Conservation (phyloP, 345 rosid genomes). For the Melastoma malabathricum region DNA sequence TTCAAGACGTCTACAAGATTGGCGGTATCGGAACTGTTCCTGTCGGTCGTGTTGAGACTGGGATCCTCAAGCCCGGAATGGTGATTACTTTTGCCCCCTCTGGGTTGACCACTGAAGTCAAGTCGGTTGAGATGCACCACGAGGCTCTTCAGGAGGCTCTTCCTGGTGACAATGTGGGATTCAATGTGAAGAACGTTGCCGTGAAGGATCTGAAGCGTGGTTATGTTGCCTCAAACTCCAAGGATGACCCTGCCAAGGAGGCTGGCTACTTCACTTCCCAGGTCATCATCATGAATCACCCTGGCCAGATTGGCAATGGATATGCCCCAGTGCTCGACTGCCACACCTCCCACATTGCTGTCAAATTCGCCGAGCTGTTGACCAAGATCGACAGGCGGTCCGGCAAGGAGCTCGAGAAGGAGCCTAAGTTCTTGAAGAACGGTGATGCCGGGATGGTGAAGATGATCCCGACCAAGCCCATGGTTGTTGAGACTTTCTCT, state of each 20-base stretch:
- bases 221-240: conserved; percentile 69
- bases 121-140: conserved; percentile 93
- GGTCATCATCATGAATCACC: conserved; percentile 91
- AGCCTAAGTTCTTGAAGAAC: conserved; percentile 73
- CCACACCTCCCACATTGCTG: conserved; percentile 81
- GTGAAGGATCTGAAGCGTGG: conserved; percentile 90
- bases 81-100: conserved; percentile 65
- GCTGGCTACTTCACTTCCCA: conserved; percentile 75
- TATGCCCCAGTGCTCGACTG: conserved; percentile 80
- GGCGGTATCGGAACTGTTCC: conserved; percentile 87
- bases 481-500: conserved; percentile 84
- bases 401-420: conserved; percentile 77
- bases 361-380: conserved; percentile 49
- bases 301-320: conserved; percentile 83
- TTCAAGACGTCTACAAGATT: conserved; percentile 82
- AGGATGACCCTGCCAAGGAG: conserved; percentile 77
- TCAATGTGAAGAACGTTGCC: conserved; percentile 75
- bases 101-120: conserved; percentile 73
- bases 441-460: conserved; percentile 72
- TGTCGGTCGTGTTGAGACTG: conserved; percentile 69
- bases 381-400: conserved; percentile 77
- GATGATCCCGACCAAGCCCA: conserved; percentile 87
- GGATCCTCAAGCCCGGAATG: conserved; percentile 65
- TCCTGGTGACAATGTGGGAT: conserved; percentile 73
- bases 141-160: conserved; percentile 70